A percentile compares a stretch with the other conserved stretches of the same genome.
These are phyloP conservation scores for Ophiosphaerella narmari DNA, from an alignment of 2,329 filamentous ascomycete species.

Conservation along the genomic window DNA sequence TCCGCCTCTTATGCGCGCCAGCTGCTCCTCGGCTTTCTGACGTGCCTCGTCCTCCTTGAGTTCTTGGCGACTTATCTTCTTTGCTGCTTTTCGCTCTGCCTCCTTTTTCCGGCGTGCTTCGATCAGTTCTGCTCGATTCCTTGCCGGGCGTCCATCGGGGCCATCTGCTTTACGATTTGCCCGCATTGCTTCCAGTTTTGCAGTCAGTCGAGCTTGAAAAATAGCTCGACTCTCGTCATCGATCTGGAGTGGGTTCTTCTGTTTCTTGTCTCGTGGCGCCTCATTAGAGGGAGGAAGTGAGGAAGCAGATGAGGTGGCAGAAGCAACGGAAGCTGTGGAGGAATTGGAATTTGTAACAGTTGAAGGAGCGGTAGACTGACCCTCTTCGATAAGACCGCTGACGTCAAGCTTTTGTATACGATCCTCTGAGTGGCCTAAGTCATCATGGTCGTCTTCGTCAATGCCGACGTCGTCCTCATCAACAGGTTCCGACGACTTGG, in stretches of 20 bases:
- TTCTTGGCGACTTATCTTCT: constrained; percentile 79
- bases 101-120: constrained; percentile 88
- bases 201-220: constrained; percentile 77
- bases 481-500: constrained; percentile 26
- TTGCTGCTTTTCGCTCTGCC: constrained; percentile 81
- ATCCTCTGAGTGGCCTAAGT: constrained; percentile 34
- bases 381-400: constrained; percentile 44
- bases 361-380: constrained; percentile 39
- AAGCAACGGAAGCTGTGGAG: constrained; percentile 49
- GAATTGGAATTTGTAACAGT: constrained; percentile 41
- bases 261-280: constrained; percentile 30
- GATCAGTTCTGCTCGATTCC: constrained; percentile 88
- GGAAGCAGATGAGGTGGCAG: constrained; percentile 53
- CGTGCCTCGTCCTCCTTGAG: constrained; percentile 80
- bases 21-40: constrained; percentile 59
- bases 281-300: constrained; percentile 47
- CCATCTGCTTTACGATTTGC: constrained; percentile 87
- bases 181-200: constrained; percentile 82
- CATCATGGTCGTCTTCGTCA: constrained; percentile 27
- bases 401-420: constrained; percentile 43
- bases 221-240: constrained; percentile 66
- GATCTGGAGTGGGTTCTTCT: constrained; percentile 37
- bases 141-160: constrained; percentile 77
- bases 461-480: constrained; percentile 31
- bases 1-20: constrained; percentile 62